phyloP scores from a whole-genome alignment of 2,329 filamentous ascomycete species.

The Penicillium sp. region DNA sequence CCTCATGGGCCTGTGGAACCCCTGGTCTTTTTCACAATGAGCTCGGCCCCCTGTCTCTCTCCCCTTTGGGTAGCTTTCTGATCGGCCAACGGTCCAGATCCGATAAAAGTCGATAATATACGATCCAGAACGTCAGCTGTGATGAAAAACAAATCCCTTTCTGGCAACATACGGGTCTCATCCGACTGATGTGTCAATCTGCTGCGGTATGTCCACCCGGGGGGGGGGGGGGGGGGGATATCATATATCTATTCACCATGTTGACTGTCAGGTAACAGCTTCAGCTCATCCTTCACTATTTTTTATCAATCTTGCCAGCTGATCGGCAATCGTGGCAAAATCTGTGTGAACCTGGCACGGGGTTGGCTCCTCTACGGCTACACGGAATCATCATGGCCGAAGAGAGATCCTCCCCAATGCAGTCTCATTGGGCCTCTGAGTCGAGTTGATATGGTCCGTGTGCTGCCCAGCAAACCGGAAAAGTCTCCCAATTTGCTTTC shows the following conservation, averaged over 20 bases:
- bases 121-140: constrained; percentile 1
- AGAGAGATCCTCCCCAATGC: constrained; percentile 1
- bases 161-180: neutral
- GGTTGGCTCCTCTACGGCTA: constrained; percentile 8
- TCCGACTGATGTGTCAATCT: neutral
- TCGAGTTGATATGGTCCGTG: constrained; percentile 19
- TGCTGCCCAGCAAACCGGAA: constrained; percentile 7
- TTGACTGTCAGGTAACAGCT: neutral
- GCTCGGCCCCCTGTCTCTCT: constrained; percentile 3
- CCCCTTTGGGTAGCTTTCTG: neutral
- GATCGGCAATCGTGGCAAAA: constrained; percentile 22
- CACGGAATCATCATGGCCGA: constrained; percentile 10
- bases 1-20: constrained; percentile 12
- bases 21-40: constrained; percentile 3
- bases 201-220: neutral
- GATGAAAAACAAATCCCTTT: neutral
- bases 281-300: neutral
- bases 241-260: neutral
- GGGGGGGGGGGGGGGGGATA: neutral
- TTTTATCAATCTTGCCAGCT: constrained; percentile 9
- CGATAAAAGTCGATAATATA: neutral
- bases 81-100: neutral
- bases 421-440: constrained; percentile 5
- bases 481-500: neutral
- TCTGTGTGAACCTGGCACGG: constrained; percentile 8